Evolutionary conservation across 176 grass and related monocot species (phyloP).

Genomic region (Chrysopogon serrulatus): DNA sequence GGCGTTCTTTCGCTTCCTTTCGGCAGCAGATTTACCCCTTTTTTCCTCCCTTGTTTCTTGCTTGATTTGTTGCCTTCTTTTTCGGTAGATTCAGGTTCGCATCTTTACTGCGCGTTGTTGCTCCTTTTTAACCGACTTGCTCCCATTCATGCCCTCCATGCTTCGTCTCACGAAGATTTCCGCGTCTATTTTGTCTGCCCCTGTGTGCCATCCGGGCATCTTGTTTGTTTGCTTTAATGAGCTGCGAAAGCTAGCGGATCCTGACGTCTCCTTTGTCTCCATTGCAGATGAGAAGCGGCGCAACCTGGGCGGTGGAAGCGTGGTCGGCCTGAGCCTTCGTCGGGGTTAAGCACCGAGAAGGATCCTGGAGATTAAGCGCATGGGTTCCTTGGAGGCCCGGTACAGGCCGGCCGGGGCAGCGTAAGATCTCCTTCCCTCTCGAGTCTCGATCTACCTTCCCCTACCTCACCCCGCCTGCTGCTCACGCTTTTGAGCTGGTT

Average conservation of each 20-base stretch:
- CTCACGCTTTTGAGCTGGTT: conserved; percentile 17
- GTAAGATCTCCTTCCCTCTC: conserved; percentile 38
- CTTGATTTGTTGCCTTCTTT: neutral
- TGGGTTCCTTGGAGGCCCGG: conserved; percentile 64
- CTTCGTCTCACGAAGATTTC: neutral
- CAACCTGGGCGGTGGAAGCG: conserved; percentile 14
- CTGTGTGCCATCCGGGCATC: neutral
- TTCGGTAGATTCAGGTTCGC: conserved; percentile 7
- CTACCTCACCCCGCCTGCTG: neutral
- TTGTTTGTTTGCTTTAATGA: neutral
- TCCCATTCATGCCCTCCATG: neutral
- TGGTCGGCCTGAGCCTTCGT: conserved; percentile 17
- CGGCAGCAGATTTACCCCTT: conserved; percentile 15
- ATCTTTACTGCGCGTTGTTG: neutral
- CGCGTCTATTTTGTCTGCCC: neutral
- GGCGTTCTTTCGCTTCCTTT: neutral
- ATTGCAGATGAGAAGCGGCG: conserved; percentile 57
- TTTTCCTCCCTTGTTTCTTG: no score
- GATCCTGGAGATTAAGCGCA: conserved; percentile 1
- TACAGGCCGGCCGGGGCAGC: conserved; percentile 49
- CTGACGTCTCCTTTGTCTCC: neutral
- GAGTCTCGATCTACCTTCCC: neutral
- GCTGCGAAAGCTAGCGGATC: neutral
- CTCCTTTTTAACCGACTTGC: neutral
- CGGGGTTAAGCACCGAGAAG: neutral